These are phyloP conservation scores for Oryza meyeriana DNA, from an alignment of 176 grass and related monocot genomes.

Conservation along the genomic window DNA sequence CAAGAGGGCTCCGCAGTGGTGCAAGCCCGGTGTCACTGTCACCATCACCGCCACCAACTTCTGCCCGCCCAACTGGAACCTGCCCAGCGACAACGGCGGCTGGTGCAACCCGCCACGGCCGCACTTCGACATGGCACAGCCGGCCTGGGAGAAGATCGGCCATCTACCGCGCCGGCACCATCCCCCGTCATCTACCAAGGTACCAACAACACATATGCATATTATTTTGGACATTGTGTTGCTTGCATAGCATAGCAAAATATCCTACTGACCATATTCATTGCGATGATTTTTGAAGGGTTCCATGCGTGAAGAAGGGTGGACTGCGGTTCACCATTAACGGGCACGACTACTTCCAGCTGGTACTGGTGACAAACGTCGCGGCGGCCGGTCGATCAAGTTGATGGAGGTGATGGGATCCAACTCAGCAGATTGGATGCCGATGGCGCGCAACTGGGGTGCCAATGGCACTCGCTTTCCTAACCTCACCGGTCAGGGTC, in stretches of 20 bases:
- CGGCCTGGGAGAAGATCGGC: slow-evolving; percentile 58
- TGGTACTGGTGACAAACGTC: slow-evolving; percentile 44
- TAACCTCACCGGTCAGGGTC: neutral
- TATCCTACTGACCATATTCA: no score
- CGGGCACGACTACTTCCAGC: slow-evolving; percentile 35
- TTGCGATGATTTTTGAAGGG: neutral
- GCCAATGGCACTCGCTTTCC: slow-evolving; percentile 38
- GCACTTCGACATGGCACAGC: slow-evolving; percentile 54
- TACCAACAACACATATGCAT: neutral
- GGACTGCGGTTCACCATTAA: slow-evolving; percentile 43
- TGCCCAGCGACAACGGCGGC: slow-evolving; percentile 30
- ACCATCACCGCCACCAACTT: slow-evolving; percentile 41
- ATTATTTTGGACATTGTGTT: neutral
- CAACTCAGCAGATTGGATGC: neutral
- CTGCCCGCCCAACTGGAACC: slow-evolving; percentile 36
- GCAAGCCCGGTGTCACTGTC: slow-evolving; percentile 19
- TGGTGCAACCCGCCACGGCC: slow-evolving; percentile 52
- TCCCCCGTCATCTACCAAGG: slow-evolving; percentile 56
- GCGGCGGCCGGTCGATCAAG: slow-evolving; percentile 26
- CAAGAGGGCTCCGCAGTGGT: slow-evolving; percentile 3
- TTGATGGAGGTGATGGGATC: slow-evolving; percentile 37
- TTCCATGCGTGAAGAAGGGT: slow-evolving; percentile 33
- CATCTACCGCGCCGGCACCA: slow-evolving; percentile 46
- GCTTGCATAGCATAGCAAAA: no score
- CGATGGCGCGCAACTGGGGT: slow-evolving; percentile 44